Evolutionary conservation across 1,139 yeast genomes (phyloP), one percentile per base, ranked within the genome.

Genomic region (Pichia sp.): DNA sequence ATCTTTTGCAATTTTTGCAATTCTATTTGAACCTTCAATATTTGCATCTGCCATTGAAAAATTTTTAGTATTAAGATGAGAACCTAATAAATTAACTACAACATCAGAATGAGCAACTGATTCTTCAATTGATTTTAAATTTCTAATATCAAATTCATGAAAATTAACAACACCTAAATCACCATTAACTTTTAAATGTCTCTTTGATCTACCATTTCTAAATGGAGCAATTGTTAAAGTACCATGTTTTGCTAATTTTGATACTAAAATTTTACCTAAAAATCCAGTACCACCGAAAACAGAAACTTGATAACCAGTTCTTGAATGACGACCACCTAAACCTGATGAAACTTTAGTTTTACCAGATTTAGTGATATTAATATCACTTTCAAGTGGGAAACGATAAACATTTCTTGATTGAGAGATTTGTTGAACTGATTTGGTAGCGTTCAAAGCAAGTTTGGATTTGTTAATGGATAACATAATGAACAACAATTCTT

Each of bases 271-370:
- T 46, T 89, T 77, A 34, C 96, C 96, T 50, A 87, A 69, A 64
- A 82, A 81, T 1, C 96, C 95, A 43, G 80, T 68, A 31, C 86
- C 89, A 11, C 96, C 96, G 59, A 87, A 87, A 4, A 87, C 92
- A 6, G 96, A 86, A 28, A 92, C 95, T 6, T 92, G 85, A 67
- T 80, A 85, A 2, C 96, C 96, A n/a, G 92, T 82, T 69, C 95
- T 76, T 33, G 95, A 86, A 9, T 95, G 83, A 52, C 87, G 75
- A 35, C 96, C 95, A 38, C 95, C 95, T 41, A 78, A 68, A 49
- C 96, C 96, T 35, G 73, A 72, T 24, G 85, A 65, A 43, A 83
- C 63, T 56, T 80, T 73, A 37, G 87, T 82, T 61, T 87, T 85
- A 33, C 96, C 96, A 46, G 74, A 71, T 55, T 80, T 73, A 50